Percentiles rank a stretch among this genome's conserved stretches.
These are phyloP conservation scores for Colletotrichum costaricense DNA, from an alignment of 2,329 filamentous ascomycete species.

Conservation along the genomic window DNA sequence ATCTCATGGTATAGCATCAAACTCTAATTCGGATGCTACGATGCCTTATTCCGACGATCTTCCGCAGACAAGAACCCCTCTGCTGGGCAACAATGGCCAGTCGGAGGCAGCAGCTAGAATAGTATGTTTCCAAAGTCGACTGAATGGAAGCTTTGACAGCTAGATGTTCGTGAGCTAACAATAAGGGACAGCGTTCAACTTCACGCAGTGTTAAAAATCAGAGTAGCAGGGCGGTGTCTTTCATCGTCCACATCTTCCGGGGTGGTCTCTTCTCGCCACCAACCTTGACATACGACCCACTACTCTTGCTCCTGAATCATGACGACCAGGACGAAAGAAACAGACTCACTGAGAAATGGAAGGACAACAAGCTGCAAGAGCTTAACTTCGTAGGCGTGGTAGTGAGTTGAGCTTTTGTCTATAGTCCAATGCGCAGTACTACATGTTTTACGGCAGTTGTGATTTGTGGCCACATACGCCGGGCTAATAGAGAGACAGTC, in stretches of 20 bases:
- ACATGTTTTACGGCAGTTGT: too few species aligned
- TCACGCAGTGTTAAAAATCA: background rate
- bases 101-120: background rate
- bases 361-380: slow-evolving; percentile 51
- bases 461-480: too few species aligned
- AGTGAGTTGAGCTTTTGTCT: slow-evolving; percentile 10
- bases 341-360: slow-evolving; percentile 49
- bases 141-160: too few species aligned
- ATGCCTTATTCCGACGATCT: background rate
- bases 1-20: too few species aligned
- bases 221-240: background rate
- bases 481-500: too few species aligned
- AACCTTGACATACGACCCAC: slow-evolving; percentile 4
- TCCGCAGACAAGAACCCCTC: background rate
- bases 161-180: background rate
- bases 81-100: background rate
- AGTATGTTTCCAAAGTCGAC: background rate
- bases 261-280: slow-evolving; percentile 18
- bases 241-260: slow-evolving; percentile 5
- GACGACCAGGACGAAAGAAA: slow-evolving; percentile 38
- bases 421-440: too few species aligned
- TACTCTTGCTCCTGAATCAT: slow-evolving; percentile 16
- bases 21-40: background rate
- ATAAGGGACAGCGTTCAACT: background rate
- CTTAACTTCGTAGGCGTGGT: slow-evolving; percentile 55